Percentiles rank a stretch among this genome's conserved stretches.
Evolutionary conservation across 306 rosid genomes (phyloP).

Genomic region (Citrullus amarus): DNA sequence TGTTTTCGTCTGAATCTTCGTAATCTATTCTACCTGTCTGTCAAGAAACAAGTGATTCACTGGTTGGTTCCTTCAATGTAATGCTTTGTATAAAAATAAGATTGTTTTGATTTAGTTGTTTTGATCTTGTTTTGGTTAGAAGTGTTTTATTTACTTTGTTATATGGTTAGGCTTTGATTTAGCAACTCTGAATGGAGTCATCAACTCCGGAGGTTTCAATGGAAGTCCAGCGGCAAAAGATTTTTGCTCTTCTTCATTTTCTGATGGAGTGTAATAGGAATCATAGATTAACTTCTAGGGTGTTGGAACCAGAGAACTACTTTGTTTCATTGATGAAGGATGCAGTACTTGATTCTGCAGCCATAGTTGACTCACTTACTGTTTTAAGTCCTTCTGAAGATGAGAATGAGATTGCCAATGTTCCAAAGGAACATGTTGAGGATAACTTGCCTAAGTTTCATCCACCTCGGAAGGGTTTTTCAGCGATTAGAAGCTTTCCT

Average conservation of each 20-base stretch:
- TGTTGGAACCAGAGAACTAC: constrained; percentile 1
- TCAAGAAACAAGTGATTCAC: not conserved
- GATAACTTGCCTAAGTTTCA: not conserved
- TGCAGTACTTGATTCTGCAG: constrained; percentile 3
- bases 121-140: not conserved
- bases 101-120: not conserved
- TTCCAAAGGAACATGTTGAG: not conserved
- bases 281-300: not conserved
- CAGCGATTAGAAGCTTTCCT: constrained; percentile 4
- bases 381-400: not conserved
- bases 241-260: not conserved
- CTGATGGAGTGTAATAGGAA: not conserved
- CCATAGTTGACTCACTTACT: not conserved
- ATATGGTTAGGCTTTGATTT: not conserved
- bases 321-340: not conserved
- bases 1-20: not conserved
- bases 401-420: not conserved
- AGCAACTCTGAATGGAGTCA: not conserved
- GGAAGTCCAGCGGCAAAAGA: not conserved
- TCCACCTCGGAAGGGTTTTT: constrained; percentile 7
- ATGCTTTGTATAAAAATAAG: not conserved
- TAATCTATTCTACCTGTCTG: not conserved
- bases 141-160: not conserved
- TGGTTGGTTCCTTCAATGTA: not conserved
- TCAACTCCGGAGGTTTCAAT: not conserved